phyloP scores from a whole-genome alignment of 805 yeast species.

The Blastobotrys muscicola region DNA sequence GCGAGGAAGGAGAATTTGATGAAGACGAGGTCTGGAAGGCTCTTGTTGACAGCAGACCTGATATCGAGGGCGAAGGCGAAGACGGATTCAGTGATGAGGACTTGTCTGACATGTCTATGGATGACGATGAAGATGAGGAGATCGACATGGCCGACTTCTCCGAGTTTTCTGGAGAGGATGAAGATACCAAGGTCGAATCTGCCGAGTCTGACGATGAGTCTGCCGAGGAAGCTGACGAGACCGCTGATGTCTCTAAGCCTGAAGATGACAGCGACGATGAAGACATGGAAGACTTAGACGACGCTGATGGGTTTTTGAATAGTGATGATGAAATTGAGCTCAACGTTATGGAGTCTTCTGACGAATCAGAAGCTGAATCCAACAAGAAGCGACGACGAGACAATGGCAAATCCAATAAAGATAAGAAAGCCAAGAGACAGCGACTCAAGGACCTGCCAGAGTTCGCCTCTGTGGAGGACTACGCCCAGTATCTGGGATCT shows the following conservation, averaged over 20 bases:
- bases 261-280: conserved; percentile 24
- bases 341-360: conserved; percentile 14
- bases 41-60: conserved; percentile 64
- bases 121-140: conserved; percentile 32
- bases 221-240: conserved; percentile 20
- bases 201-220: conserved; percentile 20
- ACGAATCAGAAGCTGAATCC: conserved; percentile 21
- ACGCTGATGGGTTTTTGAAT: conserved; percentile 31
- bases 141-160: conserved; percentile 23
- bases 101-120: conserved; percentile 17
- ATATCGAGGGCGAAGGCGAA: conserved; percentile 53
- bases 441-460: conserved; percentile 64
- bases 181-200: conserved; percentile 13
- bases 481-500: conserved; percentile 60
- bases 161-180: conserved; percentile 26
- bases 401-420: conserved; percentile 15
- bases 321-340: conserved; percentile 28
- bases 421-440: conserved; percentile 37
- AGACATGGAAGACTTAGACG: conserved; percentile 26
- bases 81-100: conserved; percentile 35
- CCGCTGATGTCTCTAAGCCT: conserved; percentile 26
- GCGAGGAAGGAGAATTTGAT: conserved; percentile 28
- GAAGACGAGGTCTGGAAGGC: conserved; percentile 81
- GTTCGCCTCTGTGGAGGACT: conserved; percentile 85
- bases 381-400: conserved; percentile 18